phyloP scores from a whole-genome alignment of 2,329 filamentous ascomycete genomes.

The Xylaria sp. region DNA sequence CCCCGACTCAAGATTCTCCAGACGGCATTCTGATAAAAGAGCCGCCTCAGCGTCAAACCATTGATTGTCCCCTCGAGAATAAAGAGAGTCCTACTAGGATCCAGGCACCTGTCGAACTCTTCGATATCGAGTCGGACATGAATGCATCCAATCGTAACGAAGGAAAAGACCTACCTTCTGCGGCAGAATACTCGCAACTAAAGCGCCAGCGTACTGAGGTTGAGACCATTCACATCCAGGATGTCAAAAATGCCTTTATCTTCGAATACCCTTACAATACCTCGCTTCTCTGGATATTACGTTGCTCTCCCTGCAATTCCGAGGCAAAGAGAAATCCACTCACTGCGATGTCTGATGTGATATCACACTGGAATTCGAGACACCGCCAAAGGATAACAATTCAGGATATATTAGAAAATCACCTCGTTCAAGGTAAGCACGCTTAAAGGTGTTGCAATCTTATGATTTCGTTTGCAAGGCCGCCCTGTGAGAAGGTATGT shows the following conservation, averaged over 20 bases:
- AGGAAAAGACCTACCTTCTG: not conserved
- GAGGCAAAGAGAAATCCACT: not conserved
- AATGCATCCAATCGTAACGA: not conserved
- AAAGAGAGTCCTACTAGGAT: not conserved
- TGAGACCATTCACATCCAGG: not conserved
- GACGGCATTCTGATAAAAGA: too few relatives aligned
- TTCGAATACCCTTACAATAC: constrained; percentile 13
- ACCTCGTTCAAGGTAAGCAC: not conserved
- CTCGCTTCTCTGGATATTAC: constrained; percentile 9
- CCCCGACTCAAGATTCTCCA: not conserved
- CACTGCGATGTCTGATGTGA: not conserved
- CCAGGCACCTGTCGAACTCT: not conserved
- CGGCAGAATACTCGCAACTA: not conserved
- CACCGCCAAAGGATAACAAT: not conserved
- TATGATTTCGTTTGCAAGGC: not conserved
- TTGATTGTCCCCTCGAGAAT: not conserved
- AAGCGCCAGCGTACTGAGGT: not conserved
- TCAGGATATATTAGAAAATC: not conserved
- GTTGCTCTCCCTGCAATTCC: not conserved
- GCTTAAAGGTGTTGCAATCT: not conserved
- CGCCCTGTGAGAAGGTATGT: not conserved
- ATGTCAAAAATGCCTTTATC: constrained; percentile 9
- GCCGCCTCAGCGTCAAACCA: not conserved
- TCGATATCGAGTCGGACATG: not conserved
- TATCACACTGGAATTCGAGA: not conserved